Base-by-base conservation (phyloP, 139 green algal species). In the Axilococcus clingmanii region DNA sequence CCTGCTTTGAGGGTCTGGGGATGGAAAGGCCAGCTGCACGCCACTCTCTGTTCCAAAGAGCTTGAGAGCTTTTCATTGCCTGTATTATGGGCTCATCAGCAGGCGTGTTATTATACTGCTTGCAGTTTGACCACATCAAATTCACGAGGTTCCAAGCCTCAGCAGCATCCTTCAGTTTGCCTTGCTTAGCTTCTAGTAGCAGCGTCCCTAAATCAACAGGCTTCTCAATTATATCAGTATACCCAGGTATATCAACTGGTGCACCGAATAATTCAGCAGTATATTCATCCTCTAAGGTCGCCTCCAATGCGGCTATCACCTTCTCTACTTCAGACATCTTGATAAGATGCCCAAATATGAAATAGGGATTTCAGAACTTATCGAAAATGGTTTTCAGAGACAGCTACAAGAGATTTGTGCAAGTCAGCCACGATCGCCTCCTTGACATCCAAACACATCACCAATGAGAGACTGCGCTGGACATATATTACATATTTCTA, bases 111-210 rank as follows among this genome's bases (percentile, higher is more conserved):
- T 87, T 87, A 45, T 81, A 87, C n/a, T 40, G 27, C n/a, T 55
- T 49, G 48, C 76, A 84, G 65, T 87, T 87, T 23, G 49, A 7
- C 49, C 65, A 87, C 0, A 84, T 59, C 3, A 74, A 62, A 19
- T 42, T 20, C 8, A 80, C 61, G n/a, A n/a, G n/a, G n/a, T n/a
- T n/a, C n/a, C n/a, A n/a, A n/a, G n/a, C n/a, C n/a, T n/a, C n/a
- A n/a, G n/a, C n/a, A n/a, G n/a, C n/a, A 40, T 80, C 78, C 3
- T 36, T 19, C 7, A 71, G 48, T 25, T 78, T 65, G 14, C 70
- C 51, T 6, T 34, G 20, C 22, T 51, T 7, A 5, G 7, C 30
- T 23, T 19, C 7, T 37, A 72, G 77, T 7, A 57, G 29, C 7
- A 79, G 62, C 14, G 55, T 82, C 31, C 72, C 67, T 12, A 82